Conservation (phyloP, 2,329 filamentous ascomycete genomes). For the Fusarium ramigenum region DNA sequence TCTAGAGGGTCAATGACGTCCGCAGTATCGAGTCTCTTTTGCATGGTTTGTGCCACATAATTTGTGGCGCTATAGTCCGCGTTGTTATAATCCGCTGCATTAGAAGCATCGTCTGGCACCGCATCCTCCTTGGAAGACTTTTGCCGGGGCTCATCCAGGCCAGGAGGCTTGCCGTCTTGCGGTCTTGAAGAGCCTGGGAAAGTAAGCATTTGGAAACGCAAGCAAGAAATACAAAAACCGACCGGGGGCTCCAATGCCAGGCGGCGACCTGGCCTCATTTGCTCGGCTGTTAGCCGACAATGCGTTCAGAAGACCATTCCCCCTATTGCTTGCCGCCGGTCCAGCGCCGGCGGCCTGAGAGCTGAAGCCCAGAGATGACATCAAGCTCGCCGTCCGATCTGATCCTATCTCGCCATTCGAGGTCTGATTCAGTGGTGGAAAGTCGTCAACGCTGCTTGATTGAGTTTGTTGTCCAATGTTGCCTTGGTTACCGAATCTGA, state of each 20-base stretch:
- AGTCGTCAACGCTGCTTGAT: constrained; percentile 64
- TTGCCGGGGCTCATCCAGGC: constrained; percentile 55
- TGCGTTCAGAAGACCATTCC: constrained; percentile 71
- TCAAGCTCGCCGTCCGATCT: constrained; percentile 61
- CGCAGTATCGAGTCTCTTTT: constrained; percentile 48
- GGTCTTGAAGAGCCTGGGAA: constrained; percentile 49
- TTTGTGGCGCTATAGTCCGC: constrained; percentile 24
- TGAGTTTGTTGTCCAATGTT: constrained; percentile 57
- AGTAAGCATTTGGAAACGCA: constrained; percentile 34
- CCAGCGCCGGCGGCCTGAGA: constrained; percentile 53
- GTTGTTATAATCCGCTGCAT: constrained; percentile 59
- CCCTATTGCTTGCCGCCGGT: constrained; percentile 55
- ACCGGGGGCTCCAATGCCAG: constrained; percentile 53
- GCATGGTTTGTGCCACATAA: not conserved
- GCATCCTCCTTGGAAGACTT: constrained; percentile 56
- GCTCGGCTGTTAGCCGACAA: constrained; percentile 67
- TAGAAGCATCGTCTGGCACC: constrained; percentile 51
- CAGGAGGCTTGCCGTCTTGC: constrained; percentile 55
- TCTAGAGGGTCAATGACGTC: constrained; percentile 66
- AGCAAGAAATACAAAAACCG: constrained; percentile 4
- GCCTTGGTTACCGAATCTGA: constrained; percentile 63
- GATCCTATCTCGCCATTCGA: constrained; percentile 67
- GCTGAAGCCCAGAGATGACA: constrained; percentile 65
- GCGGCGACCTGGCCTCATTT: constrained; percentile 59
- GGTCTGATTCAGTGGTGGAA: constrained; percentile 68